Conservation (phyloP, 345 rosid genomes). For the Populus davidiana region DNA sequence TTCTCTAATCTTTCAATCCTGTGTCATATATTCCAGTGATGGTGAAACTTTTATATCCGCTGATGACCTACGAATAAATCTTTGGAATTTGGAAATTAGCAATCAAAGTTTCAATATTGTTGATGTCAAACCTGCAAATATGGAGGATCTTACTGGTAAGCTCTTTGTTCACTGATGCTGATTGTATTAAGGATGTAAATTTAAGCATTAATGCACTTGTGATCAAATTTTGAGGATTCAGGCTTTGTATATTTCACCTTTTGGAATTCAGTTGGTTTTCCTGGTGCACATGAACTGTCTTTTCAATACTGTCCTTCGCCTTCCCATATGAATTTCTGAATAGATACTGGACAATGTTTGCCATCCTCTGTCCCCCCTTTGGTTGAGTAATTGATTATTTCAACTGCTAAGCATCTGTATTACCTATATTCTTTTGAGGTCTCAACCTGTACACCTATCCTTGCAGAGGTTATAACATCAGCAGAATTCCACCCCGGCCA, state of each 20-base stretch:
- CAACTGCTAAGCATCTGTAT: background rate
- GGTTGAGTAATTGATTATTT: background rate
- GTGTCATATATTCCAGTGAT: slow-evolving; percentile 46
- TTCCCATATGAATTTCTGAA: background rate
- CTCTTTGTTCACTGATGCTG: background rate
- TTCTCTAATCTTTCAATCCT: slow-evolving; percentile 16
- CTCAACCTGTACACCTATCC: slow-evolving; percentile 11
- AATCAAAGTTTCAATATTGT: slow-evolving; percentile 92
- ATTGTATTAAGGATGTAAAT: background rate
- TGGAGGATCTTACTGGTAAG: slow-evolving; percentile 98
- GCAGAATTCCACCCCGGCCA: slow-evolving; percentile 98
- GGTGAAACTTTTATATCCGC: slow-evolving; percentile 97
- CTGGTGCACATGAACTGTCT: too few relatives aligned
- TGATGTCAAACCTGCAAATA: slow-evolving; percentile 96
- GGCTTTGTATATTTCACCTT: background rate
- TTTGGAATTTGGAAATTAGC: slow-evolving; percentile 98
- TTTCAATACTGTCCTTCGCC: background rate
- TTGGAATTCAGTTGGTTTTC: background rate
- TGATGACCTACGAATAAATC: slow-evolving; percentile 93
- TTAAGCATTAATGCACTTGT: background rate
- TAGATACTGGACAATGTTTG: background rate
- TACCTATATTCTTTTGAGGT: background rate
- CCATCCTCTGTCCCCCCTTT: background rate
- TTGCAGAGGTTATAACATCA: slow-evolving; percentile 98
- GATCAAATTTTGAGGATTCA: background rate